A percentile compares a stretch with the other conserved stretches of the same genome.
phyloP scores from a whole-genome alignment of 495 filamentous ascomycete species.

The Penicillium waksmanii region DNA sequence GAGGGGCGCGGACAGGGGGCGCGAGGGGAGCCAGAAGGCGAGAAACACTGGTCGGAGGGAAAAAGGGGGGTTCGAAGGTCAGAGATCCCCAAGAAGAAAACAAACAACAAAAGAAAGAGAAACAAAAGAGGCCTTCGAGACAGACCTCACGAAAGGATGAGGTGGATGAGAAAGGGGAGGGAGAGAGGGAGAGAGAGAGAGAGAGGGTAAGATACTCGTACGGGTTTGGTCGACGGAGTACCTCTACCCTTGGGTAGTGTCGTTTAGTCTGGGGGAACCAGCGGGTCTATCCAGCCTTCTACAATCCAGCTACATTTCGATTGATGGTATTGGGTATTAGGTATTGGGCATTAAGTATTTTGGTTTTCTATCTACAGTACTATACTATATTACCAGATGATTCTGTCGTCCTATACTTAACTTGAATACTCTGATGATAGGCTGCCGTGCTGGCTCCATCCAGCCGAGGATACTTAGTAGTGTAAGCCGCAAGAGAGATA shows the following conservation, averaged over 20 bases:
- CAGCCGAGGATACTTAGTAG: no score
- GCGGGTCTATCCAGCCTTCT: conserved; percentile 20
- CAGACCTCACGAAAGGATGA: conserved; percentile 1
- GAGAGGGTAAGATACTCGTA: conserved; percentile 23
- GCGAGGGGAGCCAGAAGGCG: conserved; percentile 53
- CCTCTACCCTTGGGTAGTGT: conserved; percentile 8
- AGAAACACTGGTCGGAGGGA: conserved; percentile 31
- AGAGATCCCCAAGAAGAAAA: conserved; percentile 14
- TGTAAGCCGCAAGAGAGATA: no score
- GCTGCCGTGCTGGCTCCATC: no score
- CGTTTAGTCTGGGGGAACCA: conserved; percentile 30
- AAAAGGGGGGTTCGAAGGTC: conserved; percentile 49
- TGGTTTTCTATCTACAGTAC: background rate
- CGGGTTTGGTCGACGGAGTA: background rate
- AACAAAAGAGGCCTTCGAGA: conserved; percentile 12
- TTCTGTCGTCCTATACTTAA: background rate
- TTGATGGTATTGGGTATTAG: background rate
- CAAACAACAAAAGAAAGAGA: conserved; percentile 20
- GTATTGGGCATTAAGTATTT: background rate
- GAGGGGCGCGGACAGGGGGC: conserved; percentile 66
- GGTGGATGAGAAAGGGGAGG: background rate
- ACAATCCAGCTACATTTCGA: background rate
- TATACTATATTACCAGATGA: background rate
- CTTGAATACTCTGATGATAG: background rate
- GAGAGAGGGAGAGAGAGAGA: conserved; percentile 2